Base-by-base conservation (phyloP, 139 green algal genomes). In the Monoraphidium neglectum region DNA sequence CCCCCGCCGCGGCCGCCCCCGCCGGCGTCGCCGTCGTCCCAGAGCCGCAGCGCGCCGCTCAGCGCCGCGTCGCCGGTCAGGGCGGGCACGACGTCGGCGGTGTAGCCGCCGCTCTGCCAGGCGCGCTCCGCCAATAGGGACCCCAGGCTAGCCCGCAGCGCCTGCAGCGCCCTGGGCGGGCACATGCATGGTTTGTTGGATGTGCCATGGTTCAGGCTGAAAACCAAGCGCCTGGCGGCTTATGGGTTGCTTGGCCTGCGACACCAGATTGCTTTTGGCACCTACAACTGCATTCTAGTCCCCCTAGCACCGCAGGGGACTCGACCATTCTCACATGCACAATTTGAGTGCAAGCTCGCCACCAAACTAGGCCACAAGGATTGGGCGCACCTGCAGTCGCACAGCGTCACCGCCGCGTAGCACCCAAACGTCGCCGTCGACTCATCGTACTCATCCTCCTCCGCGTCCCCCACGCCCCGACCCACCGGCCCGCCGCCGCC, bases 81-180 rank as follows among this genome's bases (percentile, higher is more conserved):
- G 2, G 79, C 72, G 26, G 79, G 76, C 12, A 88, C 38, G 56
- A 85, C 79, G 51, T 85, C 79, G 4, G 67, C 57, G 56, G 66
- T 63, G 75, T 85, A 86, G 18, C 68, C 76, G 10, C 83, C 83
- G 43, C 56, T 36, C 70, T 85, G 80, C 80, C 80, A 85, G 65
- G 79, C 60, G 1, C 80, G 64, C 47, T 82, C 74, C 40, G 72
- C 38, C 74, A 86, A 51, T 54, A 81, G 49, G 2, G 35, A 2
- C 15, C 76, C 83, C 0, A 86, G 67, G 28, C 57, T 67, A 26
- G 53, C 3, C 13, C 68, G 49, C 33, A 89, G 70, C 23, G 80
- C 59, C n/a, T 79, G 53, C 30, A 89, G 61, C 15, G 77, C 72
- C 46, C 79, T 77, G 70, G 36, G 16, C n/a, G n/a, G n/a, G n/a